Evolutionary conservation across 2,329 filamentous ascomycete genomes (phyloP), one percentile per base, ranked within the genome.

Genomic region (Cercospora citrullina): DNA sequence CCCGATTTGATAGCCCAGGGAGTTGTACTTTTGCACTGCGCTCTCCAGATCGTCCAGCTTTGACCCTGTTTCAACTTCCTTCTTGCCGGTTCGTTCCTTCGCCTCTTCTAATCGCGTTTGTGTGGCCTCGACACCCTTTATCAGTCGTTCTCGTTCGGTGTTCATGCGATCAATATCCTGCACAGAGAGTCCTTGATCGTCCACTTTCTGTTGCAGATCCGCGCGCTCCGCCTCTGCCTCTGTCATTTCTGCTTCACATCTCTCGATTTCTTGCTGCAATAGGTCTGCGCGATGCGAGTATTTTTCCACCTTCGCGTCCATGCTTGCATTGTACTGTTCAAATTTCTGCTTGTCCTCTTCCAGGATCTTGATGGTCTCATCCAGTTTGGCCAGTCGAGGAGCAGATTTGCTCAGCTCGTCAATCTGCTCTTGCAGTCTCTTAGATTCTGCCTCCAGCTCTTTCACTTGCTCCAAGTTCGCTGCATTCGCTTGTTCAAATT

Each of bases 111-210:
- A 84, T 63, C 92, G 87, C 64, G 87, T 85, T 5, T 88, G 85
- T 0, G 92, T 91, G 2, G 89, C 87, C 74, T 97, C 93, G 55
- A 97, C 90, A 51, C 90, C 91, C 75, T 91, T 94, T 72, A 96
- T 92, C n/a, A 99, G 86, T 58, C 95, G 89, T 76, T 99, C 95
- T 63, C 94, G 90, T 79, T 99, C 95, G 39, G 92, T 90, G 74
- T 93, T 97, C 94, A 99, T 97, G 79, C 95, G 93, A 85, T 99
- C 95, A 77, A 99, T 98, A 86, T 99, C 95, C 81, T 95, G 91
- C 81, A 97, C 96, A 75, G 93, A 96, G 78, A 99, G 94, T 2
- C 95, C 95, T 77, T 96, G 93, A 73, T 91, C 90, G 79, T 98
- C 95, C 30, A 99, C 93, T 31, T 91, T 89, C 68, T 90, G 89